Percentiles rank a stretch among this genome's conserved stretches.
Conservation (phyloP, 2,329 filamentous ascomycete species). For the Hypoxylon sp. region DNA sequence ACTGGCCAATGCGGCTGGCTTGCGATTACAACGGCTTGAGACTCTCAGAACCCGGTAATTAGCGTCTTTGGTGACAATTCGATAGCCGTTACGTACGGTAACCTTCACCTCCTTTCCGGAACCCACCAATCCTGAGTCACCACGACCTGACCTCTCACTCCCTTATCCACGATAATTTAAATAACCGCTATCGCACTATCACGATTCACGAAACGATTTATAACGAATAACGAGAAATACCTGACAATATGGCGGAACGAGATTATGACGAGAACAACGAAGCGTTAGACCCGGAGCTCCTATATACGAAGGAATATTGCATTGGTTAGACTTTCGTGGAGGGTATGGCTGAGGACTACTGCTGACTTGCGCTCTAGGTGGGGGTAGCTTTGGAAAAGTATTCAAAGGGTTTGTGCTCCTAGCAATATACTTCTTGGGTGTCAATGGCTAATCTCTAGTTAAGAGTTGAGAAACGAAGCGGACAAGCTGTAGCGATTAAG, state of each 20-base stretch:
- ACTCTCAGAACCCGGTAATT: constrained; percentile 9
- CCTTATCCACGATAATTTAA: constrained; percentile 11
- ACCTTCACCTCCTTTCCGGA: constrained; percentile 41
- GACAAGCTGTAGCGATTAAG: constrained; percentile 96
- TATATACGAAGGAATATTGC: constrained; percentile 94
- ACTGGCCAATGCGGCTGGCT: constrained; percentile 17
- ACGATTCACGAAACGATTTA: constrained; percentile 42
- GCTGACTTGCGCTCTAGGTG: constrained; percentile 70
- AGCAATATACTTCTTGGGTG: not conserved
- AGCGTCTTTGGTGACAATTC: constrained; percentile 13
- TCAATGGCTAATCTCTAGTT: constrained; percentile 36
- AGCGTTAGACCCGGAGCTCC: constrained; percentile 84
- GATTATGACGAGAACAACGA: constrained; percentile 66
- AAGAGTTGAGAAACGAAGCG: constrained; percentile 92
- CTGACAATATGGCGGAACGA: constrained; percentile 63
- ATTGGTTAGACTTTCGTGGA: constrained; percentile 72
- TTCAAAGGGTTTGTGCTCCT: constrained; percentile 84
- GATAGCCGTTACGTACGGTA: constrained; percentile 12
- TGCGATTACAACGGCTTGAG: constrained; percentile 9
- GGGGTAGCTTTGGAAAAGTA: constrained; percentile 97
- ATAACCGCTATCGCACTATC: constrained; percentile 12
- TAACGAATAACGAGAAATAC: constrained; percentile 36
- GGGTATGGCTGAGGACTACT: constrained; percentile 28
- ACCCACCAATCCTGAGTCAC: constrained; percentile 29
- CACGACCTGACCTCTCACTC: constrained; percentile 19